Conservation (phyloP, 768 basidiomycete species). For the Tubosaeta sp. region DNA sequence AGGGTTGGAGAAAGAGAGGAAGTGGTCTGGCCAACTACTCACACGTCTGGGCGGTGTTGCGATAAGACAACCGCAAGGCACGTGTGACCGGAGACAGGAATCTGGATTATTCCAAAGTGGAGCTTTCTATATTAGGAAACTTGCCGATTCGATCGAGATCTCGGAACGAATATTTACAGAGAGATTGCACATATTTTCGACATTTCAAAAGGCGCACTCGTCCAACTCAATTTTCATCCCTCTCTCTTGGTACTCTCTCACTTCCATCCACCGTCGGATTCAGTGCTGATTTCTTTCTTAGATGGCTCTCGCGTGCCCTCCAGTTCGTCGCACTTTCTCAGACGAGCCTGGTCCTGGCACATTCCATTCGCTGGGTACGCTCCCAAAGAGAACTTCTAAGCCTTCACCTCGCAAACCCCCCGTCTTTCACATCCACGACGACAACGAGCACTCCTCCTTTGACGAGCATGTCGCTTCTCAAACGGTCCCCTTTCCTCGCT, state of each 20-base stretch:
- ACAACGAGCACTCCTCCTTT: constrained; percentile 19
- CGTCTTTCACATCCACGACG: constrained; percentile 24
- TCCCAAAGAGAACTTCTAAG: constrained; percentile 38
- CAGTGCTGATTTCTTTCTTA: constrained; percentile 8
- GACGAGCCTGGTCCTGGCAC: constrained; percentile 44
- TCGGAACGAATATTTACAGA: constrained; percentile 8
- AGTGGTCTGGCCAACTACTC: not conserved
- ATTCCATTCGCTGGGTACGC: constrained; percentile 42
- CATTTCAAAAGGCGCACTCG: constrained; percentile 11
- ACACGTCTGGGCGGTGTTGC: not conserved
- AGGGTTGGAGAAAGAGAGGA: not conserved
- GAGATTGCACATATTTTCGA: not conserved
- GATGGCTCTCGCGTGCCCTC: constrained; percentile 12
- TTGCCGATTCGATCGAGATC: constrained; percentile 21
- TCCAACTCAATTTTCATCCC: not conserved
- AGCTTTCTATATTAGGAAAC: constrained; percentile 10
- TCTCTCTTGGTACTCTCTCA: not conserved
- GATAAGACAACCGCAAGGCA: constrained; percentile 20
- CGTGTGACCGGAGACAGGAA: constrained; percentile 18
- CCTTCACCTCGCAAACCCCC: constrained; percentile 6
- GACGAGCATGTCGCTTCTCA: constrained; percentile 12
- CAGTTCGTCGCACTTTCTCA: constrained; percentile 29
- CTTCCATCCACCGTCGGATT: not conserved
- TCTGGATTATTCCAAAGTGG: constrained; percentile 19
- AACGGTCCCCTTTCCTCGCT: constrained; percentile 42